A percentile compares a stretch with the other conserved stretches of the same genome.
Evolutionary conservation across 331 rosid genomes (phyloP).

Genomic region (Pyracantha coccinea): DNA sequence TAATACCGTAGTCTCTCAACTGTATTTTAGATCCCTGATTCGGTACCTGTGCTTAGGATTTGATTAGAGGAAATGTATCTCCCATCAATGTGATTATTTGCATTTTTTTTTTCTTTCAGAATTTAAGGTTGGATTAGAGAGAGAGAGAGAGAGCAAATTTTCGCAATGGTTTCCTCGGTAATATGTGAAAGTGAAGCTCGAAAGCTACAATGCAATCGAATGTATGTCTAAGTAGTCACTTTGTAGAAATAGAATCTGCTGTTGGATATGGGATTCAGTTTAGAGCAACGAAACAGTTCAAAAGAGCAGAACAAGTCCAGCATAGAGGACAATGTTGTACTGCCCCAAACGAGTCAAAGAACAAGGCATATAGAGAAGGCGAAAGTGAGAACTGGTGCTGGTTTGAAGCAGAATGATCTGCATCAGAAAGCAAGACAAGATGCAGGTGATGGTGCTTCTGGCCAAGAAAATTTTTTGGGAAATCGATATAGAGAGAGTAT

Average conservation of each 20-base stretch:
- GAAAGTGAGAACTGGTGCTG: constrained; percentile 24
- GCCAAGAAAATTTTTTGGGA: constrained; percentile 4
- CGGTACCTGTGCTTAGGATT: no score
- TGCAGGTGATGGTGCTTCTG: constrained; percentile 11
- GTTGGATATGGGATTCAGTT: constrained; percentile 28
- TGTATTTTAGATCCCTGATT: not conserved
- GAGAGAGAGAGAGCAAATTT: not conserved
- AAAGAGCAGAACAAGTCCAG: constrained; percentile 14
- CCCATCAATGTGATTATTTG: no score
- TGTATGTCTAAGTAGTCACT: constrained; percentile 15
- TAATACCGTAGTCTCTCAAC: not conserved
- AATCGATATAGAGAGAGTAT: not conserved
- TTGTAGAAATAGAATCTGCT: constrained; percentile 21
- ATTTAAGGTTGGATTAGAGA: no score
- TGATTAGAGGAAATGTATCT: no score
- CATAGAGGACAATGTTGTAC: constrained; percentile 15
- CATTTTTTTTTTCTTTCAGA: no score
- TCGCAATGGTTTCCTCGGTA: constrained; percentile 6
- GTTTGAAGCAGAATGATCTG: constrained; percentile 20
- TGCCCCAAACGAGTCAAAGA: constrained; percentile 24
- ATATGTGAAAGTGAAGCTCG: constrained; percentile 12
- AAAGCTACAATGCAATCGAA: constrained; percentile 9
- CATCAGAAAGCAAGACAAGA: constrained; percentile 21
- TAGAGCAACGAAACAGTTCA: constrained; percentile 15
- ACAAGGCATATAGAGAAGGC: constrained; percentile 21